Conservation (phyloP, 257 asterid genomes). For the Lycium barbarum region DNA sequence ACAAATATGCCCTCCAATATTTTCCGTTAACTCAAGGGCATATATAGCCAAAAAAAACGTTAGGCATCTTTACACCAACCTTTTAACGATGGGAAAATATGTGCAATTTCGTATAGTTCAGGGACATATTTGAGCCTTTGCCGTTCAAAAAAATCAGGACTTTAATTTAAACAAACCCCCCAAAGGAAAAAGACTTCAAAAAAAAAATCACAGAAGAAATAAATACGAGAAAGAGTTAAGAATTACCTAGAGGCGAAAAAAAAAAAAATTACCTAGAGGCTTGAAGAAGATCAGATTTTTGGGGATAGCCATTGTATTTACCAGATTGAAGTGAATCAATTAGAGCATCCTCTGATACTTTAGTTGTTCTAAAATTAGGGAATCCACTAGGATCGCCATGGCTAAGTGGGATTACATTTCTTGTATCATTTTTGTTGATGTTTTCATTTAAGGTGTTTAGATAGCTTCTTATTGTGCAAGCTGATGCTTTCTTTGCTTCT, state of each 20-base stretch:
- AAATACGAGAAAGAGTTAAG: background rate
- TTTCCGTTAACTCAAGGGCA: no score
- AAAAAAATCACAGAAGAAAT: background rate
- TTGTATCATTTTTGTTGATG: slow-evolving; percentile 44
- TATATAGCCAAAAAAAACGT: no score
- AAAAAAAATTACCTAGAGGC: slow-evolving; percentile 63
- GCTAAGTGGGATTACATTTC: slow-evolving; percentile 61
- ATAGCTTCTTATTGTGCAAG: slow-evolving; percentile 33
- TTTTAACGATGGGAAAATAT: no score
- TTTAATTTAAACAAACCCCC: background rate
- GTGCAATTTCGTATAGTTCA: no score
- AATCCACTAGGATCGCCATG: slow-evolving; percentile 72
- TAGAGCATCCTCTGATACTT: slow-evolving; percentile 55
- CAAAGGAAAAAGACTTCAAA: no score
- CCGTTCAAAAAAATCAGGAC: background rate
- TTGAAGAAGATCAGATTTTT: slow-evolving; percentile 43
- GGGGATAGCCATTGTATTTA: slow-evolving; percentile 58
- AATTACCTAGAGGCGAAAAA: slow-evolving; percentile 63
- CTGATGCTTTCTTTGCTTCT: slow-evolving; percentile 38
- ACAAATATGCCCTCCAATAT: no score
- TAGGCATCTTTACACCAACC: no score
- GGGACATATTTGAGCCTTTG: no score
- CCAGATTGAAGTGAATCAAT: slow-evolving; percentile 53
- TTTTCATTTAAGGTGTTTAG: slow-evolving; percentile 23
- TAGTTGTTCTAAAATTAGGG: slow-evolving; percentile 57